Base-by-base conservation (phyloP, 768 basidiomycete species). In the Macrolepiota albuminosa region DNA sequence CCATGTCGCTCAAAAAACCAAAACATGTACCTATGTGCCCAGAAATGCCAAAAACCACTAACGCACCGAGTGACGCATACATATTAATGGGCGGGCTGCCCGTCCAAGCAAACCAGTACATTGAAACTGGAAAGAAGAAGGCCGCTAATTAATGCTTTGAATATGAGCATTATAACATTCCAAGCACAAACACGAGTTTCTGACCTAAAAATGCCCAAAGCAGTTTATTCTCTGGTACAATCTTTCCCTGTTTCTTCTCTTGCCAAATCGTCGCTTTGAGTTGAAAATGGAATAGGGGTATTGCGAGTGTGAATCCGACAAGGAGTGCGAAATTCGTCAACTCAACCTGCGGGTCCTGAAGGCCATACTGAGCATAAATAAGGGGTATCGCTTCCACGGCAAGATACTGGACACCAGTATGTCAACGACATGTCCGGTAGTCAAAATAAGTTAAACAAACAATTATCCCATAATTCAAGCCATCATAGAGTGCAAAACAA, bases 101-200 rank as follows among this genome's bases (percentile, higher is more conserved):
- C 26, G 67, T 66, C 67, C 67, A 67, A 26, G 67, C 67, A 53
- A 67, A 66, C 67, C 67, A 67, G 48, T 62, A 67, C 67, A 67
- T 61, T 31, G 67, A 67, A 34, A 67, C 54, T 0, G 67, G 67
- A 33, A 67, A 67, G 4, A 67, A n/a, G 21, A 66, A 24, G 2
- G 67, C 67, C 8, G 67, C 67, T 67, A 40, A 9, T 50, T 50
- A 7, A 33, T n/a, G 21, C 29, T 21, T 21, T 18, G 4, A 10
- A 43, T 10, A 1, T 21, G 26, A 45, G 42, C 14, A 33, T 10
- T 5, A 9, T 26, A 24, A 26, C 4, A 9, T 13, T 47, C 31
- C 11, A 40, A 26, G 29, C 26, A 39, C 21, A 3, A 5, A 31
- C 6, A 31, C 8, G 16, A 29, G 8, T 34, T 21, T 26, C 29